Percentiles rank a stretch among this genome's conserved stretches.
These are phyloP conservation scores for Globisporangium echinulatum DNA, from an alignment of 352 stramenopile species.

Conservation along the genomic window DNA sequence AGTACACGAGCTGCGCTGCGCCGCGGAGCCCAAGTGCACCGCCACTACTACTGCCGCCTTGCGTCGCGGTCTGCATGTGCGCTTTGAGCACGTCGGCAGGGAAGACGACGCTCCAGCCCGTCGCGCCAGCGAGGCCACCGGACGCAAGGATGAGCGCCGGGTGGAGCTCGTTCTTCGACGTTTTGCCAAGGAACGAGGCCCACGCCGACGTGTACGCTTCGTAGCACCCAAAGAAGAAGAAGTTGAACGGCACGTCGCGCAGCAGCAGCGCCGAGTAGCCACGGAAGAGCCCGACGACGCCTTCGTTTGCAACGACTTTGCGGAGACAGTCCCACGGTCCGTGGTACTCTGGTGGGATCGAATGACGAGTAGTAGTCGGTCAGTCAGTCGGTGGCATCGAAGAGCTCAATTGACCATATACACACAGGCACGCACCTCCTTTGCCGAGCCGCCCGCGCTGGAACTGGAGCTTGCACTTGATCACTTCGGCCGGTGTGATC, in stretches of 20 bases:
- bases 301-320: constrained; percentile 58
- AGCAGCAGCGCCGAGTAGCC: constrained; percentile 80
- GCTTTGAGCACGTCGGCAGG: constrained; percentile 84
- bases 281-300: constrained; percentile 58
- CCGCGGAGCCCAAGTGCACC: constrained; percentile 29
- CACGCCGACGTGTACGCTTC: constrained; percentile 61
- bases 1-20: constrained; percentile 51
- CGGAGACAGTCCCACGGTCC: constrained; percentile 59
- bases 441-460: constrained; percentile 55
- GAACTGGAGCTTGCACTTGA: constrained; percentile 84
- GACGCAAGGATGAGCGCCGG: constrained; percentile 63
- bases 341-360: constrained; percentile 34
- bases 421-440: constrained; percentile 29
- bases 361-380: neutral
- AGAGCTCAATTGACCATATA: neutral
- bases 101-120: constrained; percentile 83
- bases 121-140: constrained; percentile 70
- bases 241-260: constrained; percentile 88
- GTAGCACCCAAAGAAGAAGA: constrained; percentile 88
- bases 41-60: constrained; percentile 1
- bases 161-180: constrained; percentile 71
- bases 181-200: constrained; percentile 34
- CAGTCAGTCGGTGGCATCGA: neutral
- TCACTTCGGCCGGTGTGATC: constrained; percentile 81
- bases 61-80: constrained; percentile 62